Conservation (phyloP, 2,329 filamentous ascomycete genomes). For the Aspergillus phoenicis region DNA sequence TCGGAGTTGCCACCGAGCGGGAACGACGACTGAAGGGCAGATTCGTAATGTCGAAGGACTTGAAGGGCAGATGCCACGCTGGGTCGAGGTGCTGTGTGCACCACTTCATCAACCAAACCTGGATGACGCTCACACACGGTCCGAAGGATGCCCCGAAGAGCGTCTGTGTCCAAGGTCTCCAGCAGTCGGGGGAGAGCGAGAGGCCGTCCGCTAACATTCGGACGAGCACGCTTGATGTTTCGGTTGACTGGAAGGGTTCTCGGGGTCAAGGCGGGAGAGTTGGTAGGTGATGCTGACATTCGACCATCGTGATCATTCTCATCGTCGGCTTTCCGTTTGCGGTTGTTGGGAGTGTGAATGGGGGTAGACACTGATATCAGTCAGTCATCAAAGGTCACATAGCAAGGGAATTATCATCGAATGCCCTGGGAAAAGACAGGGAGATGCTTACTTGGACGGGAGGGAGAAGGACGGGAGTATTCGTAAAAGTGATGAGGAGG, state of each 20-base stretch:
- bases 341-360: conserved; percentile 46
- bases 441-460: conserved; percentile 57
- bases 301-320: conserved; percentile 71
- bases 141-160: conserved; percentile 83
- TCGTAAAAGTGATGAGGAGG: conserved; percentile 63
- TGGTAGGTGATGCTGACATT: conserved; percentile 86
- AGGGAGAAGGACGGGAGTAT: conserved; percentile 61
- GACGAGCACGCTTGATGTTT: conserved; percentile 68
- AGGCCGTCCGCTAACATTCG: conserved; percentile 69
- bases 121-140: conserved; percentile 89
- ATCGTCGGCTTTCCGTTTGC: conserved; percentile 88
- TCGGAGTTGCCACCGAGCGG: conserved; percentile 81
- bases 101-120: conserved; percentile 80
- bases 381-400: conserved; percentile 11
- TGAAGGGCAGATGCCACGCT: conserved; percentile 77
- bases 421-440: conserved; percentile 9
- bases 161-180: conserved; percentile 84
- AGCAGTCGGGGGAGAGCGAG: conserved; percentile 75
- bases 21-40: conserved; percentile 74
- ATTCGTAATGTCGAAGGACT: conserved; percentile 80
- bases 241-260: conserved; percentile 68
- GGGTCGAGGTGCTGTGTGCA: conserved; percentile 81
- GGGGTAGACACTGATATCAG: conserved; percentile 42
- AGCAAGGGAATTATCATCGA: background rate
- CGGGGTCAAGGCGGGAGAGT: conserved; percentile 74